These are phyloP conservation scores for Vanilla planifolia DNA, from an alignment of 106 monocot species.

Conservation along the genomic window DNA sequence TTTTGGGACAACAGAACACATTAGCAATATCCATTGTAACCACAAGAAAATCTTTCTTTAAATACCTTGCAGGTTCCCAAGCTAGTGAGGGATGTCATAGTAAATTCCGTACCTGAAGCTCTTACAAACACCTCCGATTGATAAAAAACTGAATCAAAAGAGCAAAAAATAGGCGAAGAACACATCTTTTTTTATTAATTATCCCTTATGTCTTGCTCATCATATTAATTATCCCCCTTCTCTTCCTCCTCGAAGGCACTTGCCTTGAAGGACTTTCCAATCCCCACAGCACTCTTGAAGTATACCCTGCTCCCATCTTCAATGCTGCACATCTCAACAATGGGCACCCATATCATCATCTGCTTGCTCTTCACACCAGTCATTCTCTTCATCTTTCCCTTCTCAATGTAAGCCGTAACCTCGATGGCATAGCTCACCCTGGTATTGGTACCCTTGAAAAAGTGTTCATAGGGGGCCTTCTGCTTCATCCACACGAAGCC, in stretches of 20 bases:
- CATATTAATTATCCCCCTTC: not conserved
- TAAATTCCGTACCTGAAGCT: too few species aligned
- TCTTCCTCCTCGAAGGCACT: constrained; percentile 25
- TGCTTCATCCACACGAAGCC: constrained; percentile 94
- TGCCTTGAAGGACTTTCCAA: constrained; percentile 34
- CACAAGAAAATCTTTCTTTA: too few species aligned
- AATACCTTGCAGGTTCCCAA: too few species aligned
- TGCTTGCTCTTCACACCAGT: constrained; percentile 76
- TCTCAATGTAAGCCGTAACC: constrained; percentile 49
- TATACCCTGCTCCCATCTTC: constrained; percentile 33
- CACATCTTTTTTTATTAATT: too few species aligned
- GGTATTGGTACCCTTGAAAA: constrained; percentile 39
- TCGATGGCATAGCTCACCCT: constrained; percentile 38
- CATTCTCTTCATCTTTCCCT: constrained; percentile 55
- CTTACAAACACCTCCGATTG: too few species aligned
- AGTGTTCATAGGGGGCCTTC: constrained; percentile 48
- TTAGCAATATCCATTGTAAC: too few species aligned
- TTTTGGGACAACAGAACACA: too few species aligned
- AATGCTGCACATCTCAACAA: constrained; percentile 66
- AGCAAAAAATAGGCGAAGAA: too few species aligned
- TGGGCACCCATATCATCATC: constrained; percentile 82
- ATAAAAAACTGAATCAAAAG: too few species aligned
- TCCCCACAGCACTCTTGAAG: constrained; percentile 46
- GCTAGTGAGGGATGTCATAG: too few species aligned
- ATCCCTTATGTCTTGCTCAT: too few species aligned